These are phyloP conservation scores for Lycium barbarum DNA, from an alignment of 257 asterid species.

Conservation along the genomic window DNA sequence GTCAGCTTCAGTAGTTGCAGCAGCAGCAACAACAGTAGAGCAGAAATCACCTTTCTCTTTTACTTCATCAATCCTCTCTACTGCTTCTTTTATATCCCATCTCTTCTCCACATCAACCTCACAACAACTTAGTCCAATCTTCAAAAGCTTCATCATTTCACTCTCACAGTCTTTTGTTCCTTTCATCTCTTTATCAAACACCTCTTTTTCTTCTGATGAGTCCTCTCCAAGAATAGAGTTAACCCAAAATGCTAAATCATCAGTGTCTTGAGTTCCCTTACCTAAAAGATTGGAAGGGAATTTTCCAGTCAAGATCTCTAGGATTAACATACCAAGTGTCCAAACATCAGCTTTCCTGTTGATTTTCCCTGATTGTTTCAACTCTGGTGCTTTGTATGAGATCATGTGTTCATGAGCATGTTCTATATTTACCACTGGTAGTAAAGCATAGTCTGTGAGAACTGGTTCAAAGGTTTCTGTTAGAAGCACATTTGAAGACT, in stretches of 20 bases:
- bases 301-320: conserved; percentile 74
- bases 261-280: conserved; percentile 49
- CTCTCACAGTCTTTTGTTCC: conserved; percentile 44
- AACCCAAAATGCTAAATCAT: conserved; percentile 60
- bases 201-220: conserved; percentile 32
- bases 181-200: conserved; percentile 68
- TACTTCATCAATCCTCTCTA: conserved; percentile 66
- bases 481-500: conserved; percentile 88
- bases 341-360: conserved; percentile 84
- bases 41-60: conserved; percentile 55
- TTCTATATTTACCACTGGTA: conserved; percentile 78
- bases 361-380: conserved; percentile 56
- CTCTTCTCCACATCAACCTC: conserved; percentile 59
- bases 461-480: conserved; percentile 53
- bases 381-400: conserved; percentile 87
- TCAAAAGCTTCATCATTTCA: conserved; percentile 73
- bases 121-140: conserved; percentile 70
- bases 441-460: conserved; percentile 78
- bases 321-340: conserved; percentile 80
- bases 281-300: conserved; percentile 71
- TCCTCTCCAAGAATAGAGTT: conserved; percentile 46
- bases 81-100: conserved; percentile 69
- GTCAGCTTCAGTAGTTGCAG: conserved; percentile 51
- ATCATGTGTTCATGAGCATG: conserved; percentile 81
- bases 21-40: conserved; percentile 50